These are phyloP conservation scores for Xylaria cubensis DNA, from an alignment of 495 filamentous ascomycete genomes.

Conservation along the genomic window DNA sequence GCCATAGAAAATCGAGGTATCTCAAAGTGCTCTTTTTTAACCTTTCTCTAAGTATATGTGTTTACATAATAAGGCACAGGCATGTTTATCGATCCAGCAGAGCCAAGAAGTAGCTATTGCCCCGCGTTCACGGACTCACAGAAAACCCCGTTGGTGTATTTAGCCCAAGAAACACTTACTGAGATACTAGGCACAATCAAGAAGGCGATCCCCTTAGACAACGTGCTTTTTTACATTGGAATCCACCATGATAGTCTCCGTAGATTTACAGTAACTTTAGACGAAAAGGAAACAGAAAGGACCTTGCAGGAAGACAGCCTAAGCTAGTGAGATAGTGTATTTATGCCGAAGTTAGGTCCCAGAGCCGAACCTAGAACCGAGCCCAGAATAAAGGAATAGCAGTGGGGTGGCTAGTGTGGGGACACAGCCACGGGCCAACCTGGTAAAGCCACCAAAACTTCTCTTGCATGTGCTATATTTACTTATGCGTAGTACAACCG, in stretches of 20 bases:
- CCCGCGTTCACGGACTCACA: not conserved
- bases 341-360: not conserved
- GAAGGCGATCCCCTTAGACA: not conserved
- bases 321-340: not conserved
- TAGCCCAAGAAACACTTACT: not conserved
- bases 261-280: not conserved
- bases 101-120: not conserved
- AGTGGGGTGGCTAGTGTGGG: not conserved
- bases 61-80: not conserved
- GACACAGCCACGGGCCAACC: not conserved
- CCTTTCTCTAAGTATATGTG: not conserved
- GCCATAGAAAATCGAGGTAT: not conserved
- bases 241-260: not conserved
- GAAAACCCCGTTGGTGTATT: not conserved
- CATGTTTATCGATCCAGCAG: not conserved
- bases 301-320: not conserved
- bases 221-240: not conserved
- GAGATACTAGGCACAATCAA: not conserved
- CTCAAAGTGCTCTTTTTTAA: not conserved
- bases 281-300: not conserved
- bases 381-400: not conserved
- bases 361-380: too few species aligned
- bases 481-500: too few species aligned
- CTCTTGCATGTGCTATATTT: not conserved
- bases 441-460: not conserved